Conservation (phyloP, 768 basidiomycete genomes). For the Xanthoconium purpureum region DNA sequence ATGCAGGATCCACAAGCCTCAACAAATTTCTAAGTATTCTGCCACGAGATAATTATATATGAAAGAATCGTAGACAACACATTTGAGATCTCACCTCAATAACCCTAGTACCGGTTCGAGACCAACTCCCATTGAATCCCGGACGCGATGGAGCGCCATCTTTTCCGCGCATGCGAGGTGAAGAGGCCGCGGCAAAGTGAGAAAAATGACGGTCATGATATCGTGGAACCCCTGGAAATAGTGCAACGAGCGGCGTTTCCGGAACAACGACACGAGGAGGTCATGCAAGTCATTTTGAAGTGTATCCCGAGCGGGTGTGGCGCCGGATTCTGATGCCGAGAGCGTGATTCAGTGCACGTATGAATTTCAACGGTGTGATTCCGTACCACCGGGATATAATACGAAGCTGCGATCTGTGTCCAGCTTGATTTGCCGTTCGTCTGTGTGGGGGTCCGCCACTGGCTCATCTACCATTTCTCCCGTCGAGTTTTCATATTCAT, state of each 20-base stretch:
- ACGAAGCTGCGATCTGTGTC: conserved; percentile 95
- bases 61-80: background rate
- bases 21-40: conserved; percentile 78
- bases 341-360: conserved; percentile 4
- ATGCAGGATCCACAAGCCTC: conserved; percentile 63
- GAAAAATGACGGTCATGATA: conserved; percentile 78
- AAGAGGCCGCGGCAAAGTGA: conserved; percentile 63
- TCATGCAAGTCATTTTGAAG: conserved; percentile 67
- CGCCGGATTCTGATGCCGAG: conserved; percentile 16
- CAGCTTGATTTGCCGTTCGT: conserved; percentile 83
- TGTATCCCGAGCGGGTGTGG: conserved; percentile 36
- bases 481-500: conserved; percentile 1
- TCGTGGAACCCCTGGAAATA: conserved; percentile 97
- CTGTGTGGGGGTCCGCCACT: conserved; percentile 46
- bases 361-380: conserved; percentile 11
- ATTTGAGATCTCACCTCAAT: conserved; percentile 47
- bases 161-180: conserved; percentile 51
- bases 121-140: conserved; percentile 86
- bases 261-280: conserved; percentile 72
- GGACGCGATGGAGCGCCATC: conserved; percentile 40
- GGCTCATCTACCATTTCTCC: background rate
- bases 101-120: conserved; percentile 84
- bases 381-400: conserved; percentile 81
- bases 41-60: background rate
- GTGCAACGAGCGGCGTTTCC: conserved; percentile 64